Conservation (phyloP, 768 basidiomycete genomes). For the Lactarius quietus region DNA sequence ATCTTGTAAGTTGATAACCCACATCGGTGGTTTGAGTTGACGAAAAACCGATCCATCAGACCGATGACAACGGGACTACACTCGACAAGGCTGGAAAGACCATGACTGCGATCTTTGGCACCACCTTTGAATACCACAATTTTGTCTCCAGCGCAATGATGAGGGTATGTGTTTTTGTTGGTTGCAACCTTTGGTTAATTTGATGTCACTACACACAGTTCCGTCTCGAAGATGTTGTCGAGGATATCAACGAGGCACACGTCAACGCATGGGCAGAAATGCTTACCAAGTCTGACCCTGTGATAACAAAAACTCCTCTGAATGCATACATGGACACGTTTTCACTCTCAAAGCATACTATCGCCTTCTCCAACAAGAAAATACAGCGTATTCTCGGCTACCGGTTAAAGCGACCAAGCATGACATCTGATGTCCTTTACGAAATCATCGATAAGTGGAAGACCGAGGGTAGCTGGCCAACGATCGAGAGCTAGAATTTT, state of each 20-base stretch:
- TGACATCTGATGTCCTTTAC: conserved; percentile 56
- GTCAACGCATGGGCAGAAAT: conserved; percentile 81
- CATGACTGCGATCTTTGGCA: conserved; percentile 69
- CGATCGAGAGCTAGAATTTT: conserved; percentile 23
- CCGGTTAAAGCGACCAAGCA: conserved; percentile 55
- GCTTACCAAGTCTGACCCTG: conserved; percentile 66
- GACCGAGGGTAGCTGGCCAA: conserved; percentile 55
- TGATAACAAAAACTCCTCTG: conserved; percentile 66
- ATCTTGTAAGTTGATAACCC: conserved; percentile 49
- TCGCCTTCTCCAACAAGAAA: conserved; percentile 69
- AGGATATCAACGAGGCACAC: conserved; percentile 84
- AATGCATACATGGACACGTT: conserved; percentile 78
- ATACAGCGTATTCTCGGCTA: conserved; percentile 73
- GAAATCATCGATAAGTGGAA: conserved; percentile 82
- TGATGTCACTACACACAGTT: conserved; percentile 40
- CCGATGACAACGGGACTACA: conserved; percentile 73
- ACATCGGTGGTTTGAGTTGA: conserved; percentile 1
- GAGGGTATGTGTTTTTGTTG: conserved; percentile 43
- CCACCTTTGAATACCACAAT: conserved; percentile 78
- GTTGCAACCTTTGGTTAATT: neutral
- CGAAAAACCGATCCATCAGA: conserved; percentile 38
- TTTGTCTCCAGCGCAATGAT: conserved; percentile 62
- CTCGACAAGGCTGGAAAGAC: conserved; percentile 61
- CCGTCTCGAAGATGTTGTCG: conserved; percentile 63
- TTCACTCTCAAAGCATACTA: conserved; percentile 61